Conservation (phyloP, 495 filamentous ascomycete genomes). For the Immersiella caudata region DNA sequence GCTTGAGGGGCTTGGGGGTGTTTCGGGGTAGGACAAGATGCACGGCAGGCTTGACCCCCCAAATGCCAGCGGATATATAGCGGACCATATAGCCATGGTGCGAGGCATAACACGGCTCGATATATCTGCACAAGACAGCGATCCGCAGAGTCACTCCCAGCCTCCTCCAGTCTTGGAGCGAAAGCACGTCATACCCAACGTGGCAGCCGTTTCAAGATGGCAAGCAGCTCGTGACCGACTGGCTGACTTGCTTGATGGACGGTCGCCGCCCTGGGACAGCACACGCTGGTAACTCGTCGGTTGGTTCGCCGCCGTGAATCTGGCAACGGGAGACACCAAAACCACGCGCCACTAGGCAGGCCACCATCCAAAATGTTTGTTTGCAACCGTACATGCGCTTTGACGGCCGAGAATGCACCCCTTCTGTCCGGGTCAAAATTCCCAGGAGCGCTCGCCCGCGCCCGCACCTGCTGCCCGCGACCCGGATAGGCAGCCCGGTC, state of each 20-base stretch:
- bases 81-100: conserved; percentile 20
- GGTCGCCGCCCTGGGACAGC: not conserved
- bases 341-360: not conserved
- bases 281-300: not conserved
- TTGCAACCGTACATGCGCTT: not conserved
- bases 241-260: too few species aligned
- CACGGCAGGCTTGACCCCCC: conserved; percentile 24
- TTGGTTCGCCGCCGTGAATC: not conserved
- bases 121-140: conserved; percentile 22
- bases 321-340: not conserved
- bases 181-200: conserved; percentile 1
- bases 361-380: not conserved
- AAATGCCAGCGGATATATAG: conserved; percentile 27
- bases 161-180: not conserved
- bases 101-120: conserved; percentile 26
- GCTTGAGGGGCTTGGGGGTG: conserved; percentile 14
- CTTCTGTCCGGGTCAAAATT: not conserved
- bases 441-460: not conserved
- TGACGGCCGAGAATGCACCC: not conserved
- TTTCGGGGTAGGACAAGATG: conserved; percentile 15
- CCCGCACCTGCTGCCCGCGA: not conserved
- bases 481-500: not conserved
- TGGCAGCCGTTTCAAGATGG: not conserved
- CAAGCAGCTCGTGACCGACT: not conserved
- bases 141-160: not conserved